Evolutionary conservation across 768 basidiomycete genomes (phyloP).

Genomic region (Tricholoma saponaceum): DNA sequence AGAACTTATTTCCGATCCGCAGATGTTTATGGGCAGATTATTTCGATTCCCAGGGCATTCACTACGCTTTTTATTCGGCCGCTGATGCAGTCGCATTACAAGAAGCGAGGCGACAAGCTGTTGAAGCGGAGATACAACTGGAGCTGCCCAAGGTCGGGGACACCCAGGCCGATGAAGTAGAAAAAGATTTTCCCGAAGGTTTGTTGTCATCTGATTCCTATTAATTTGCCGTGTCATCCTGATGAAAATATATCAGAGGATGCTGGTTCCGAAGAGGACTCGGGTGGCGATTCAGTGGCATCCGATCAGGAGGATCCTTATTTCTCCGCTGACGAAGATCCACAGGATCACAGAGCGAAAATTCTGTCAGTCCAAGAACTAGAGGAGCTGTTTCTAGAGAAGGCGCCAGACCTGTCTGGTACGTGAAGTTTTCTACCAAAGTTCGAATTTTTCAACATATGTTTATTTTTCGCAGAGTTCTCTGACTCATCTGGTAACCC

Average conservation of each 20-base stretch:
- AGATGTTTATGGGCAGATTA: slow-evolving; percentile 91
- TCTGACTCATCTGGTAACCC: slow-evolving; percentile 49
- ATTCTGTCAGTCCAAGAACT: slow-evolving; percentile 85
- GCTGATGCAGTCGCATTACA: slow-evolving; percentile 84
- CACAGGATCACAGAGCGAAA: slow-evolving; percentile 60
- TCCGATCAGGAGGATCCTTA: slow-evolving; percentile 36
- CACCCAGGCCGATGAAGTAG: neutral
- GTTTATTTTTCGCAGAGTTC: slow-evolving; percentile 48
- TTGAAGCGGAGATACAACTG: slow-evolving; percentile 22
- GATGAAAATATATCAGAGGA: slow-evolving; percentile 10
- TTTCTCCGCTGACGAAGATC: slow-evolving; percentile 53
- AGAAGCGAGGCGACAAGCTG: slow-evolving; percentile 56
- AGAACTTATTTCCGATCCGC: slow-evolving; percentile 1
- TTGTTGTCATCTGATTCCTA: neutral
- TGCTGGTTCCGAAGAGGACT: slow-evolving; percentile 19
- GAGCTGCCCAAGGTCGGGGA: neutral
- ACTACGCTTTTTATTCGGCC: slow-evolving; percentile 93
- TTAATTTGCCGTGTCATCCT: too few relatives aligned
- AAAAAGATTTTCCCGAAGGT: neutral
- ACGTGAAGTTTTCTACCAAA: neutral
- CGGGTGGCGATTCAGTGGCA: slow-evolving; percentile 22
- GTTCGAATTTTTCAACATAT: slow-evolving; percentile 1
- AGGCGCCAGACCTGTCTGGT: slow-evolving; percentile 73
- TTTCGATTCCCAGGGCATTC: slow-evolving; percentile 70
- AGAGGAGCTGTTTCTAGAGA: slow-evolving; percentile 72